phyloP scores from a whole-genome alignment of 2,329 filamentous ascomycete species.

The Dothideomycetidae sp. region DNA sequence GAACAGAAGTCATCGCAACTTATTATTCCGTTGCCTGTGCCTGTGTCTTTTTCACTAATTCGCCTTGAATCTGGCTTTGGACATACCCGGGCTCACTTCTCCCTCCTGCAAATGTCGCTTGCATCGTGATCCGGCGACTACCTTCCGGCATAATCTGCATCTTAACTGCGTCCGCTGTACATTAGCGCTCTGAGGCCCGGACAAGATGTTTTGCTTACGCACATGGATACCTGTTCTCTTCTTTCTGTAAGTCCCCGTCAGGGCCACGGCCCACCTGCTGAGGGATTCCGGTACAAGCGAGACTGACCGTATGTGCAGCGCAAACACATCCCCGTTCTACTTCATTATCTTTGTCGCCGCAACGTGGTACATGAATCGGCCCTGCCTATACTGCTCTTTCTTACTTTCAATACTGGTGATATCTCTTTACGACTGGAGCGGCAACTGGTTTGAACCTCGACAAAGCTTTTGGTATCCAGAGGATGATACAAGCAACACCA shows the following conservation, averaged over 20 bases:
- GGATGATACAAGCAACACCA: constrained; percentile 21
- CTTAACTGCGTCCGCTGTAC: too few relatives aligned
- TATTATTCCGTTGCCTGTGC: too few relatives aligned
- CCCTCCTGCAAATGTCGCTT: too few relatives aligned
- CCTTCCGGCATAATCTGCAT: too few relatives aligned
- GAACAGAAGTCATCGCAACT: too few relatives aligned
- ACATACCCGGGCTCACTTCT: too few relatives aligned
- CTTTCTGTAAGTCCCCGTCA: too few relatives aligned
- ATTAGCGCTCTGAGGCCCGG: too few relatives aligned
- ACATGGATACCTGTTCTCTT: constrained; percentile 40
- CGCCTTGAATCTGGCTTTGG: too few relatives aligned
- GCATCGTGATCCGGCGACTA: too few relatives aligned
- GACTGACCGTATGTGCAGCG: constrained; percentile 20
- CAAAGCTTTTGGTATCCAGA: constrained; percentile 18
- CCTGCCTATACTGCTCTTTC: constrained; percentile 94
- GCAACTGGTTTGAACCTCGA: constrained; percentile 87
- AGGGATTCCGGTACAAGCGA: neutral
- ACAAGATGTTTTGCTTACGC: constrained; percentile 53
- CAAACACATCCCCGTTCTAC: constrained; percentile 35
- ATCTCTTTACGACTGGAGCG: constrained; percentile 85
- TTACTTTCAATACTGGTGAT: constrained; percentile 90
- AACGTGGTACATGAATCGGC: constrained; percentile 90
- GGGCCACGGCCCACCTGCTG: too few relatives aligned
- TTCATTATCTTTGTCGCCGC: constrained; percentile 52
- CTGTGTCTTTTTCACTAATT: too few relatives aligned